Evolutionary conservation across 768 basidiomycete genomes (phyloP), one percentile per base, ranked within the genome.

Genomic region (Imleria badia): DNA sequence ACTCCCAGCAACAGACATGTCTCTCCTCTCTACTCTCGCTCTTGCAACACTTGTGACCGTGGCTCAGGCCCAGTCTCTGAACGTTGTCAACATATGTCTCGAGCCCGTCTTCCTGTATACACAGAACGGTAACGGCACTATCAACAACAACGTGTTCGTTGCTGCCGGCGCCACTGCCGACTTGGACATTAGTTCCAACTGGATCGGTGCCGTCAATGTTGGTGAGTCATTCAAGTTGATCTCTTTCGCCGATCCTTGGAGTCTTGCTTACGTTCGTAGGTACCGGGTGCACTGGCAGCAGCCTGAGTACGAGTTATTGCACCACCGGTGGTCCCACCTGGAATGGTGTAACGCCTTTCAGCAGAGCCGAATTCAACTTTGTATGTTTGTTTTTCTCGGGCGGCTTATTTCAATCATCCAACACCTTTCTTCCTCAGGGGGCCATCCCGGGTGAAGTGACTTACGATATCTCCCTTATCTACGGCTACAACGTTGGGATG

Each of bases 401-500:
- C n/a, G n/a, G n/a, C n/a, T n/a, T 6, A 14, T 36, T 43, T 45
- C 23, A 10, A 5, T 5, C n/a, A 0, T 33, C 23, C 1, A 33
- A 34, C 33, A 12, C 11, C 2, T 20, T 7, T 19, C 22, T 35
- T 35, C 45, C 9, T 41, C 11, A 70, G 66, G 56, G 51, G 6
- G 57, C 70, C 13, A 60, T 65, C 13, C 59, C 67, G 2, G 68
- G 68, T 7, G 40, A 36, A 3, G 68, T 69, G 43, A 72, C 70
- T 40, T 69, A 69, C 23, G 70, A 72, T 23, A 71, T 72, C 26
- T 72, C 68, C 17, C 60, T 69, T 45, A 72, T 69, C 53, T 72
- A 72, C 11, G 70, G 68, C 0, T 69, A 69, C 52, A 72, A 72
- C 15, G 68, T 72, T 17, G 68, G 68, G 29, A 69, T 69, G 70